Evolutionary conservation across 106 monocot genomes (phyloP), one percentile per base, ranked within the genome.

Genomic region (Acanthochlamys bracteata): DNA sequence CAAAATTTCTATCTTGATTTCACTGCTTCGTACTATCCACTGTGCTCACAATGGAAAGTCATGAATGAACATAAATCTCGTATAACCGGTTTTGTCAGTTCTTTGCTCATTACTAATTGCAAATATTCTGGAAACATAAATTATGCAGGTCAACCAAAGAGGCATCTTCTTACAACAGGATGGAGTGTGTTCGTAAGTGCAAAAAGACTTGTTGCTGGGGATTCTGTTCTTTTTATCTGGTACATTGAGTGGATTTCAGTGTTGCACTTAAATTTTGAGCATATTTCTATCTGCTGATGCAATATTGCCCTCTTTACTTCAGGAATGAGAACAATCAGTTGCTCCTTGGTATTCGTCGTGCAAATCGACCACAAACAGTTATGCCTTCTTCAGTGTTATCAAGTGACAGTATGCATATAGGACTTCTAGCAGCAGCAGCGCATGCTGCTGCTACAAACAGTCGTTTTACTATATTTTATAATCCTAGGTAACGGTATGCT

Each of bases 401-500:
- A 62, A 94, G 89, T 75, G 93, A 94, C 53, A 94, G 89, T 76
- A 94, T 94, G 89, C 93, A 94, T 61, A 94, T 94, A 58, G 93
- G 93, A 24, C 81, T 94, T 79, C 83, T 94, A 21, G 93, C 93
- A 57, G 93, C 89, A 15, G 93, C 89, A 54, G 89, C 93, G 49
- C 93, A 94, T 73, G 93, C 89, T 58, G 89, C 86, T 74, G 89
- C 93, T 54, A 94, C 82, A 54, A 86, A 86, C 54, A 94, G 93
- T 25, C 78, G 83, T 39, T 94, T 89, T 59, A 94, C 89, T 20
- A 81, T 94, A 66, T 94, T 94, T 75, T 94, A 83, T 61, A 94
- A 94, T 43, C 89, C 93, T 64, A 83, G 93, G 93, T 93, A 75
- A 49, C 2, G 6, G 24, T 25, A 59, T 74, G 13, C 24, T 66